These are phyloP conservation scores for Spiromastix sp. DNA, from an alignment of 2,329 filamentous ascomycete species.

Conservation along the genomic window DNA sequence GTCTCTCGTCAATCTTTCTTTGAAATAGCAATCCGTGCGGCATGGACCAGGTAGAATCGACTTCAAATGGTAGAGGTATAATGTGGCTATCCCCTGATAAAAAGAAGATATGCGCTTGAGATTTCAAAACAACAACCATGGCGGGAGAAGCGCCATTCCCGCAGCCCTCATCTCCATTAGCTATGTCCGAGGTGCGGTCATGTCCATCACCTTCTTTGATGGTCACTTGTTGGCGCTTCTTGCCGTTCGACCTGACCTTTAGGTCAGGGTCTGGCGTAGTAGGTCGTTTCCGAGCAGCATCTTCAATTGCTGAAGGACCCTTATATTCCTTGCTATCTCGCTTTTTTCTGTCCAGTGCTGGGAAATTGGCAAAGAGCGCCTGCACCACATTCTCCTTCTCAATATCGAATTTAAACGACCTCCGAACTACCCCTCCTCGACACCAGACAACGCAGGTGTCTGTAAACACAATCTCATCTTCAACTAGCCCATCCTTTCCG, in stretches of 20 bases:
- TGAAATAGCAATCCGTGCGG: constrained; percentile 79
- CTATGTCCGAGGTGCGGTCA: constrained; percentile 7
- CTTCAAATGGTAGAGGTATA: constrained; percentile 87
- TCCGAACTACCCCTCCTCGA: constrained; percentile 70
- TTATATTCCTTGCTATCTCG: constrained; percentile 8
- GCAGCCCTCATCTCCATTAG: constrained; percentile 25
- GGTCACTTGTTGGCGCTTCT: constrained; percentile 9
- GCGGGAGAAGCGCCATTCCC: constrained; percentile 42
- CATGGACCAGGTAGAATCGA: constrained; percentile 74
- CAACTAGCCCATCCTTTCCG: constrained; percentile 36
- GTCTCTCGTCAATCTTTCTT: constrained; percentile 50
- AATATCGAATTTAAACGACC: constrained; percentile 73
- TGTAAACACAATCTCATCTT: constrained; percentile 75
- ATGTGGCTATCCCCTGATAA: constrained; percentile 79
- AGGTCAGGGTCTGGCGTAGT: not conserved
- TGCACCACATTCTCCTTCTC: constrained; percentile 83
- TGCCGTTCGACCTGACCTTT: constrained; percentile 4
- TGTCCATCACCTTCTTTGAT: constrained; percentile 7
- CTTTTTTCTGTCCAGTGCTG: constrained; percentile 24
- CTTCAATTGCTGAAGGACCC: not conserved
- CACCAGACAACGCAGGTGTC: constrained; percentile 77
- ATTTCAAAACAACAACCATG: constrained; percentile 82
- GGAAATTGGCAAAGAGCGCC: constrained; percentile 79
- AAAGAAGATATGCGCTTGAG: constrained; percentile 89
- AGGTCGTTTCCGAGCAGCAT: constrained; percentile 1